Base-by-base conservation (phyloP, 768 basidiomycete genomes). In the Calocera cornea region DNA sequence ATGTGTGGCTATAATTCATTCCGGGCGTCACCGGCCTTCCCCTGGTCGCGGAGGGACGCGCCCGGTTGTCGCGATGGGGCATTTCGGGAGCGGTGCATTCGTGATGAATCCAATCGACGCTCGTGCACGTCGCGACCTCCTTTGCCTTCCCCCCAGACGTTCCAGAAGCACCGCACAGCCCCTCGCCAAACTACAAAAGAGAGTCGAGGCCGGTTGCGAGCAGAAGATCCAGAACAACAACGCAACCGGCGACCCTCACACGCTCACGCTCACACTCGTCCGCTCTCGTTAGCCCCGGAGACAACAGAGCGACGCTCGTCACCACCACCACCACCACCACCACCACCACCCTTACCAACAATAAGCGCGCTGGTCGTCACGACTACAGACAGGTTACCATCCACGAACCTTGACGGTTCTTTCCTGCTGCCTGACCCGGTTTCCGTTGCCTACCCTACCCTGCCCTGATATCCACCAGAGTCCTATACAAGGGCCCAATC, bases 321-420 rank as follows among this genome's bases (percentile, higher is more conserved):
- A 14, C 7, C 36, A 38, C 36, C 5, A 5, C 44, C 44, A 24
- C 7, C 44, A 47, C 44, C 7, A 17, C 44, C 7, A 47, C 44
- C 44, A 24, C 44, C 16, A 24, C 19, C 24, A 5, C 19, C 54
- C 54, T 33, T 60, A 11, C 54, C 54, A 60, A 60, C 54, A 60
- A 60, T 60, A 60, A 60, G 54, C 54, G 54, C 54, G 54, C 54
- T 60, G 54, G 54, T 60, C 54, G 54, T 60, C 54, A 60, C 54
- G 54, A 33, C 54, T 60, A 60, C 54, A 60, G 54, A 27, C 54
- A 60, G 54, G 54, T 60, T 60, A 33, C 54, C 54, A 60, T 60
- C 54, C 54, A 60, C 54, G 54, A 27, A 60, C 54, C 54, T 60
- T 33, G 54, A 60, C 54, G 54, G 54, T 60, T 60, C 54, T 8